A percentile compares a stretch with the other conserved stretches of the same genome.
These are phyloP conservation scores for Herpetomonas muscarum DNA, from an alignment of 208 protist genomes.

Conservation along the genomic window DNA sequence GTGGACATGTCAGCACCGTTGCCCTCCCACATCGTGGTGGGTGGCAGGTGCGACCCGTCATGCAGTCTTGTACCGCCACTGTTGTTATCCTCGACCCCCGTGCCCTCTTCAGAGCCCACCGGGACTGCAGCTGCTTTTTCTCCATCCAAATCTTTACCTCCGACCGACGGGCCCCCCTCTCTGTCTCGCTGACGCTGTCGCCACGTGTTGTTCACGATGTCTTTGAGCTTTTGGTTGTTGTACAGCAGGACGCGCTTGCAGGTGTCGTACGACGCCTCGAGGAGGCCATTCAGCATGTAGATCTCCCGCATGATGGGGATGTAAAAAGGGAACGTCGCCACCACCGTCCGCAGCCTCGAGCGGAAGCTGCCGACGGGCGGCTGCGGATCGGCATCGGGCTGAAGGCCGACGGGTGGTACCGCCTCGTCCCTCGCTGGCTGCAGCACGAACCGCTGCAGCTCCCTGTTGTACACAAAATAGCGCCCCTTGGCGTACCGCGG, in stretches of 20 bases:
- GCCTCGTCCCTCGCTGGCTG: slow-evolving; percentile 20
- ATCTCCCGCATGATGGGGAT: slow-evolving; percentile 51
- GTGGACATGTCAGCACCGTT: background rate
- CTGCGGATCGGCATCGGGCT: background rate
- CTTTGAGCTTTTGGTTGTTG: slow-evolving; percentile 20
- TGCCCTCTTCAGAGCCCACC: background rate
- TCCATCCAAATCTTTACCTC: background rate
- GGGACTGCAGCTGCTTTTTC: background rate
- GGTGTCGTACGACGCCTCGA: slow-evolving; percentile 42
- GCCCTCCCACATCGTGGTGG: too few relatives aligned
- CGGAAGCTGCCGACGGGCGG: slow-evolving; percentile 6
- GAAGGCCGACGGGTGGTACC: slow-evolving; percentile 12
- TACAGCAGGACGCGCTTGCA: slow-evolving; percentile 27
- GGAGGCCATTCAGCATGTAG: slow-evolving; percentile 42
- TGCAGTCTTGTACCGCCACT: too few relatives aligned
- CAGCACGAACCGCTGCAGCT: slow-evolving; percentile 15
- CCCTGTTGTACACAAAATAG: slow-evolving; percentile 25
- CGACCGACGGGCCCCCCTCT: background rate
- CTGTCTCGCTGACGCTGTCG: slow-evolving; percentile 7
- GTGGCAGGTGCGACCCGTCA: too few relatives aligned
- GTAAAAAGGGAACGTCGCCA: slow-evolving; percentile 56
- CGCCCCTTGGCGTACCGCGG: slow-evolving; percentile 18
- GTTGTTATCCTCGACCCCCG: background rate
- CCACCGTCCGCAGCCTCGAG: slow-evolving; percentile 36
- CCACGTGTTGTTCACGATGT: background rate